phyloP scores from a whole-genome alignment of 1,139 yeast species.

The Yamadazyma mexicana region DNA sequence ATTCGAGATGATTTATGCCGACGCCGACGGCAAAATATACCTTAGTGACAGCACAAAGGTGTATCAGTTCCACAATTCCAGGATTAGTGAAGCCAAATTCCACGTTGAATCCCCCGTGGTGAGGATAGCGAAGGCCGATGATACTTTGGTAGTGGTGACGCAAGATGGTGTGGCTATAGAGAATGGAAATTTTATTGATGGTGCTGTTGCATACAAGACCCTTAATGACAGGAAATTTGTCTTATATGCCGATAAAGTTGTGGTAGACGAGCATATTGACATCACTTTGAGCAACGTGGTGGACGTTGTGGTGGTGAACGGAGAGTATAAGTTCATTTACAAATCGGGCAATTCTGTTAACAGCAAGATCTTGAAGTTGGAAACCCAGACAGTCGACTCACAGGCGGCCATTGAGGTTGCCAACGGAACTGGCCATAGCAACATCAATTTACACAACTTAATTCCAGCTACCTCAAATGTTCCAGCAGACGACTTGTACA shows the following conservation, averaged over 20 bases:
- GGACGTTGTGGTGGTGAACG: slow-evolving; percentile 6
- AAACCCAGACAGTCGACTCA: slow-evolving; percentile 6
- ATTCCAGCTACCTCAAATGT: slow-evolving; percentile 6
- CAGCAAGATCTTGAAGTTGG: slow-evolving; percentile 4
- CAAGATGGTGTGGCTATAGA: slow-evolving; percentile 9
- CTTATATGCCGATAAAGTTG: slow-evolving; percentile 5
- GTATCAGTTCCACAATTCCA: slow-evolving; percentile 3
- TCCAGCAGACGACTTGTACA: slow-evolving; percentile 6
- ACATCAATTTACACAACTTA: slow-evolving; percentile 6
- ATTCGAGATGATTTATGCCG: slow-evolving; percentile 5
- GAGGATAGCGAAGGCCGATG: slow-evolving; percentile 3
- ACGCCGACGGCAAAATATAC: slow-evolving; percentile 5
- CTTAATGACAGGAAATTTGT: slow-evolving; percentile 3
- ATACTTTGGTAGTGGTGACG: slow-evolving; percentile 8
- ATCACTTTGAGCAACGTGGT: slow-evolving; percentile 6
- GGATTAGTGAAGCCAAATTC: slow-evolving; percentile 3
- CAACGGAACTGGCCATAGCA: not conserved
- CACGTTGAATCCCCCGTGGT: slow-evolving; percentile 2
- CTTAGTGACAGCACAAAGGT: slow-evolving; percentile 5
- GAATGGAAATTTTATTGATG: not conserved
- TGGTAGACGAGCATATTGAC: slow-evolving; percentile 1
- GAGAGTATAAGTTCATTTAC: slow-evolving; percentile 8
- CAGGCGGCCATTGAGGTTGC: not conserved
- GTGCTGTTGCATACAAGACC: not conserved
- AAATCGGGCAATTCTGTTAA: slow-evolving; percentile 10